A percentile compares a stretch with the other conserved stretches of the same genome.
Conservation (phyloP, 768 basidiomycete species). For the Hygrophoropsis aurantiaca region DNA sequence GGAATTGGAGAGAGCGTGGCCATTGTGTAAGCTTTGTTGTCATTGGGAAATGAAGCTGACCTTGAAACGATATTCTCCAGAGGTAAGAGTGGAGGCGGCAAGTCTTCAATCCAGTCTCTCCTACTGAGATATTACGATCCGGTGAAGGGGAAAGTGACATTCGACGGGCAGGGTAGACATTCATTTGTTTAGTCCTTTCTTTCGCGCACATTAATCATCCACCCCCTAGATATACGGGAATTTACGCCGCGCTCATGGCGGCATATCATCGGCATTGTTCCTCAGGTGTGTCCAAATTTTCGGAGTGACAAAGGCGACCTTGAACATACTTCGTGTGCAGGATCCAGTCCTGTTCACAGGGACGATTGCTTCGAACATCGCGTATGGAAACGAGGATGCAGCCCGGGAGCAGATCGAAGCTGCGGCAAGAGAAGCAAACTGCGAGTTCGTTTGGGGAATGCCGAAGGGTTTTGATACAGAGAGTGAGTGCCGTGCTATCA, state of each 20-base stretch:
- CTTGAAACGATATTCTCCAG: conserved; percentile 37
- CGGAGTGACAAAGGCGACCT: too few species aligned
- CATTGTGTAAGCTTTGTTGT: conserved; percentile 71
- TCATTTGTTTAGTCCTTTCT: not conserved
- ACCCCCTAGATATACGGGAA: conserved; percentile 74
- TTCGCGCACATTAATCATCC: conserved; percentile 1
- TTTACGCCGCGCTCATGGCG: conserved; percentile 89
- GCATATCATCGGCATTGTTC: conserved; percentile 86
- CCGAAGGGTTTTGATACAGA: conserved; percentile 92
- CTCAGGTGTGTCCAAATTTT: conserved; percentile 51
- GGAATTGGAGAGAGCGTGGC: conserved; percentile 86
- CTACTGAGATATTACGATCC: conserved; percentile 90
- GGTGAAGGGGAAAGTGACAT: conserved; percentile 76
- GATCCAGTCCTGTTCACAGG: conserved; percentile 90
- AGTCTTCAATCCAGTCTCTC: conserved; percentile 88
- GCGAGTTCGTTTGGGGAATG: conserved; percentile 94
- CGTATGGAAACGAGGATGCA: conserved; percentile 76
- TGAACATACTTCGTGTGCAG: conserved; percentile 23
- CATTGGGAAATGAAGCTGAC: not conserved
- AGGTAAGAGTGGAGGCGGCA: conserved; percentile 91
- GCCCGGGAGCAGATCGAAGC: conserved; percentile 83
- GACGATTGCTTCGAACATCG: conserved; percentile 93
- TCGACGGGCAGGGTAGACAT: conserved; percentile 75
- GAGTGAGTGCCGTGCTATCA: conserved; percentile 51
- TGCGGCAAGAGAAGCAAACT: conserved; percentile 89